These are phyloP conservation scores for Paramecium biaurelia DNA, from an alignment of 73 alveolate species.

Conservation along the genomic window DNA sequence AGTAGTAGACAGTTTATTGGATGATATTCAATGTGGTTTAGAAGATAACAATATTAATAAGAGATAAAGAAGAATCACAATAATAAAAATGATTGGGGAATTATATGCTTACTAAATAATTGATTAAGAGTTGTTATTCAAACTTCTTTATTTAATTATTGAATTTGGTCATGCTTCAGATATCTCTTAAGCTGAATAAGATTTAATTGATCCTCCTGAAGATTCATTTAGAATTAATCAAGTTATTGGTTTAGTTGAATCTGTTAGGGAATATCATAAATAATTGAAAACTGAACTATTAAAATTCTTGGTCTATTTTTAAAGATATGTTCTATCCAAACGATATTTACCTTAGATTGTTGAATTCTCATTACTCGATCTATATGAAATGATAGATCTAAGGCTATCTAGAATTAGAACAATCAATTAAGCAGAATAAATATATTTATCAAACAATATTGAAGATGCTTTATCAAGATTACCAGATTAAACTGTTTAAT, in stretches of 20 bases:
- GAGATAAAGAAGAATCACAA: constrained; percentile 54
- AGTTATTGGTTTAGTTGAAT: constrained; percentile 48
- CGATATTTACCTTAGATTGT: constrained; percentile 47
- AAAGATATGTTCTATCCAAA: constrained; percentile 57
- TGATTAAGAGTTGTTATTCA: constrained; percentile 51
- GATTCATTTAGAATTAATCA: constrained; percentile 62
- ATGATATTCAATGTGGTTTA: constrained; percentile 53
- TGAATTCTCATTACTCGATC: constrained; percentile 55
- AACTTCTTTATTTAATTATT: constrained; percentile 25
- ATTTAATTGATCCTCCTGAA: constrained; percentile 55
- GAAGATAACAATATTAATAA: constrained; percentile 56
- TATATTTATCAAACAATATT: not conserved
- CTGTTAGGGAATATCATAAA: constrained; percentile 30
- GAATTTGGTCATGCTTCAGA: constrained; percentile 54
- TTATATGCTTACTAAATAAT: constrained; percentile 43
- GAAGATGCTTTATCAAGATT: not conserved
- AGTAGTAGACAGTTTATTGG: not conserved
- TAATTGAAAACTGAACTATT: constrained; percentile 32
- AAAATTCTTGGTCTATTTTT: constrained; percentile 10
- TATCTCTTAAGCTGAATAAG: constrained; percentile 24
- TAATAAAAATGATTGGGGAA: constrained; percentile 50
- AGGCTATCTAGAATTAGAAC: constrained; percentile 41
- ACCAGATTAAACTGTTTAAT: not conserved
- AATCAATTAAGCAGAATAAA: constrained; percentile 26
- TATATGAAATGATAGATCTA: constrained; percentile 53